Evolutionary conservation across 305 asterid genomes (phyloP).

Genomic region (Caryopteris hybrid): DNA sequence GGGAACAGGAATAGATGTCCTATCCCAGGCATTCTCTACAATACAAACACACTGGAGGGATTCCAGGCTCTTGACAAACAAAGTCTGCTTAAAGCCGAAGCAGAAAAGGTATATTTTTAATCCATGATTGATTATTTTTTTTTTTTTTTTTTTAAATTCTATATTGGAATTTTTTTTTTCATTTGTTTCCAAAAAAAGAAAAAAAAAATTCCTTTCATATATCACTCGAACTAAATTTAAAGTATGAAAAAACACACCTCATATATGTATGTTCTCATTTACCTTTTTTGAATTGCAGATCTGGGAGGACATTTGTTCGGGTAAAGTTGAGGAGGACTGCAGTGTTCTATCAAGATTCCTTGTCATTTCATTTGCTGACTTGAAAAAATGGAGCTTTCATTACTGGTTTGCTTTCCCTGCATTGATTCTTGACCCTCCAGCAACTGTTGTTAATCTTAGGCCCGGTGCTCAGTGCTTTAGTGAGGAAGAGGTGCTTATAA

Average conservation of each 20-base stretch:
- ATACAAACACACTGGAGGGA: constrained; percentile 81
- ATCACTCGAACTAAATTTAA: not conserved
- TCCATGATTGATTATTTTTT: not conserved
- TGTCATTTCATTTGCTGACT: constrained; percentile 89
- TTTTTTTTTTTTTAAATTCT: too few relatives aligned
- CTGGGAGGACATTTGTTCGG: constrained; percentile 77
- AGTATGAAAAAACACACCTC: not conserved
- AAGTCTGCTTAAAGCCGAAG: constrained; percentile 64
- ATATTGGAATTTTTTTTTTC: too few relatives aligned
- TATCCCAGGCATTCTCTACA: constrained; percentile 72
- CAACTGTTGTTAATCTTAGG: constrained; percentile 53
- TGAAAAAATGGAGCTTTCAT: constrained; percentile 83
- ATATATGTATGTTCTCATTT: constrained; percentile 16
- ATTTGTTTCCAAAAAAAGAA: too few relatives aligned
- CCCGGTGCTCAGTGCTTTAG: constrained; percentile 75
- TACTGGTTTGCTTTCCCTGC: constrained; percentile 98
- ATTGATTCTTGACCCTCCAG: constrained; percentile 81
- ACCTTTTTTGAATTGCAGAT: constrained; percentile 41
- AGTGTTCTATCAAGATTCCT: constrained; percentile 75
- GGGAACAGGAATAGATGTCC: constrained; percentile 90
- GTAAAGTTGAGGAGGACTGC: constrained; percentile 73
- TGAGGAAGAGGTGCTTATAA: constrained; percentile 53
- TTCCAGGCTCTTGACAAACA: constrained; percentile 71
- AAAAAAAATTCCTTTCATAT: too few relatives aligned
- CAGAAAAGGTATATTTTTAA: constrained; percentile 42